phyloP scores from a whole-genome alignment of 108 stramenopile genomes.

The Epipyxis sp. region DNA sequence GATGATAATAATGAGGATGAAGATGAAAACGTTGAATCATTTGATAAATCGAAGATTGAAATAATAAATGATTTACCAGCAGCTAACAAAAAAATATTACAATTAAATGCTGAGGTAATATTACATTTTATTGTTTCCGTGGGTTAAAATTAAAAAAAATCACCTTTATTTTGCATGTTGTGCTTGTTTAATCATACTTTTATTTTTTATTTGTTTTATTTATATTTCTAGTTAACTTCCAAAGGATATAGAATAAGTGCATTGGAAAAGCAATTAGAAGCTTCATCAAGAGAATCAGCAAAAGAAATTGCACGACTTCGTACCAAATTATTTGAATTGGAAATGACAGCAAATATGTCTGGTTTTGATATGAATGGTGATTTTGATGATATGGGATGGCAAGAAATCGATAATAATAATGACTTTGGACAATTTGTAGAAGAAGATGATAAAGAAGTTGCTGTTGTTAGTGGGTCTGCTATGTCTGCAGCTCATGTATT shows the following conservation, averaged over 20 bases:
- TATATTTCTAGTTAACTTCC: not conserved
- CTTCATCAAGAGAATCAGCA: constrained; percentile 10
- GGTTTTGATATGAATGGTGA: too few relatives aligned
- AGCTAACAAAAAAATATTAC: not conserved
- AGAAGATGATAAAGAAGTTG: too few relatives aligned
- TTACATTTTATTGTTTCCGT: not conserved
- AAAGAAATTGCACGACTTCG: constrained; percentile 15
- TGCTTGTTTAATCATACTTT: too few relatives aligned
- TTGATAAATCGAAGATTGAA: not conserved
- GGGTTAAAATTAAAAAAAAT: not conserved
- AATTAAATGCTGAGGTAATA: not conserved
- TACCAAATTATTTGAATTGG: constrained; percentile 14
- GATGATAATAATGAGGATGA: not conserved
- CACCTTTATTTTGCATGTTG: not conserved
- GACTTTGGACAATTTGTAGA: too few relatives aligned
- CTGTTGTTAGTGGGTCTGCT: too few relatives aligned
- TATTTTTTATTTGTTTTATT: too few relatives aligned
- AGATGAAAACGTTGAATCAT: not conserved
- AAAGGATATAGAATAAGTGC: constrained; percentile 19
- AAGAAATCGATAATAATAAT: too few relatives aligned
- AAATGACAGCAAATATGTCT: not conserved
- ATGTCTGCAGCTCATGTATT: too few relatives aligned
- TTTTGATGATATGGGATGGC: too few relatives aligned
- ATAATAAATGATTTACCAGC: too few relatives aligned
- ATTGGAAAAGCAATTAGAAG: constrained; percentile 4